A percentile compares a stretch with the other conserved stretches of the same genome.
Conservation (phyloP, 352 stramenopile genomes). For the Phytophthora cactorum region DNA sequence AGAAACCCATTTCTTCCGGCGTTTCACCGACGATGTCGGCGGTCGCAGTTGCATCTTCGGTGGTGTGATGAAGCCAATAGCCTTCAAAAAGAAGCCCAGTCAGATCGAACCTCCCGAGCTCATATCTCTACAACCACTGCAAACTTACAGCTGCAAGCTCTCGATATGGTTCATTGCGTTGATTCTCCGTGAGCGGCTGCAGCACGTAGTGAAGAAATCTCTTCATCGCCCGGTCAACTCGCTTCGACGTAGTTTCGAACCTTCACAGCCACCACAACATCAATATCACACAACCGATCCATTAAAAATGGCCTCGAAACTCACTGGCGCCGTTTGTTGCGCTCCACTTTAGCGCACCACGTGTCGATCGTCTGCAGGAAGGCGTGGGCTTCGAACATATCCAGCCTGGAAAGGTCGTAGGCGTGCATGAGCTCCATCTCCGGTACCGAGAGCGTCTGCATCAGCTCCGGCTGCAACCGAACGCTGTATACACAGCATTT, state of each 20-base stretch:
- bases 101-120: background rate
- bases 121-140: background rate
- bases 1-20: slow-evolving; percentile 22
- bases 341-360: slow-evolving; percentile 20
- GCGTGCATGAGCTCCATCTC: slow-evolving; percentile 33
- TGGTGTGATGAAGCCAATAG: slow-evolving; percentile 8
- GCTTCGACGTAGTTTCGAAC: slow-evolving; percentile 3
- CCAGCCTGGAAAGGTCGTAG: slow-evolving; percentile 41
- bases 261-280: slow-evolving; percentile 2
- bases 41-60: slow-evolving; percentile 13
- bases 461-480: slow-evolving; percentile 13
- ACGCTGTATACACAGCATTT: slow-evolving; percentile 1
- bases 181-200: background rate
- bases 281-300: background rate
- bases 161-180: background rate
- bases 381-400: slow-evolving; percentile 34
- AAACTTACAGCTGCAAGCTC: slow-evolving; percentile 20
- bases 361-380: slow-evolving; percentile 27
- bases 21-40: background rate
- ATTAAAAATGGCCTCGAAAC: background rate
- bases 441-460: slow-evolving; percentile 12
- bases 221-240: slow-evolving; percentile 15
- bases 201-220: slow-evolving; percentile 25
- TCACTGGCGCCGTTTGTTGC: slow-evolving; percentile 2
- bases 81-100: slow-evolving; percentile 1